A percentile compares a stretch with the other conserved stretches of the same genome.
phyloP scores from a whole-genome alignment of 768 basidiomycete genomes.

The Lenzites betulinus region DNA sequence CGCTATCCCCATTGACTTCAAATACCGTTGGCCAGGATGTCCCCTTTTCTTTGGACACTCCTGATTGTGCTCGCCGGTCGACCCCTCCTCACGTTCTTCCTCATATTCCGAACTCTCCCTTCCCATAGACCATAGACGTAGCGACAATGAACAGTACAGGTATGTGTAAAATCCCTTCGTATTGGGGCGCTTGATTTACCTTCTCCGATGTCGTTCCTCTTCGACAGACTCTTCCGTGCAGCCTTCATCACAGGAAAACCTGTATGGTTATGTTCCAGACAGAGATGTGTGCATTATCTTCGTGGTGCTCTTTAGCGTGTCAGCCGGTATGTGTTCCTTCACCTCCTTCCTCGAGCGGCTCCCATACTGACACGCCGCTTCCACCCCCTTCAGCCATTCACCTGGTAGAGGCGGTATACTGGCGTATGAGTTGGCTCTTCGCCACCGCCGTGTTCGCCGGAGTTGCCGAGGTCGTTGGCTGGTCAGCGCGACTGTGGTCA shows the following conservation, averaged over 20 bases:
- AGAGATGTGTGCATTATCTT: slow-evolving; percentile 14
- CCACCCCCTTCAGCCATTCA: slow-evolving; percentile 27
- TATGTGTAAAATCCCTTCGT: not conserved
- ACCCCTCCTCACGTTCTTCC: not conserved
- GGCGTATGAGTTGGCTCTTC: slow-evolving; percentile 38
- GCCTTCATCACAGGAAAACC: not conserved
- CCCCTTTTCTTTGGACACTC: slow-evolving; percentile 3
- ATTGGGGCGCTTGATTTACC: not conserved
- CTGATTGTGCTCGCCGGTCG: slow-evolving; percentile 8
- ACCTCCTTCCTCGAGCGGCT: not conserved
- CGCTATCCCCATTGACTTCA: not conserved
- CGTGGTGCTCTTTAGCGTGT: slow-evolving; percentile 20
- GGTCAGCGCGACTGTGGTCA: slow-evolving; percentile 40
- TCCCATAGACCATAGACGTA: not conserved
- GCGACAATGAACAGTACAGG: slow-evolving; percentile 7
- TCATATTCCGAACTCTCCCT: not conserved
- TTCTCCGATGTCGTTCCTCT: not conserved
- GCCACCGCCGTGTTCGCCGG: slow-evolving; percentile 36
- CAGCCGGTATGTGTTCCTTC: slow-evolving; percentile 17
- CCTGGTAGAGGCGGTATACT: slow-evolving; percentile 32
- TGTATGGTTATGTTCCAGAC: slow-evolving; percentile 17
- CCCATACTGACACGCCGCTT: not conserved
- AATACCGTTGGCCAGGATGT: not conserved
- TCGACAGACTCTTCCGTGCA: not conserved
- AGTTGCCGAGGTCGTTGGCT: slow-evolving; percentile 40